These are phyloP conservation scores for Chaetomium tenue DNA, from an alignment of 495 filamentous ascomycete genomes.

Conservation along the genomic window DNA sequence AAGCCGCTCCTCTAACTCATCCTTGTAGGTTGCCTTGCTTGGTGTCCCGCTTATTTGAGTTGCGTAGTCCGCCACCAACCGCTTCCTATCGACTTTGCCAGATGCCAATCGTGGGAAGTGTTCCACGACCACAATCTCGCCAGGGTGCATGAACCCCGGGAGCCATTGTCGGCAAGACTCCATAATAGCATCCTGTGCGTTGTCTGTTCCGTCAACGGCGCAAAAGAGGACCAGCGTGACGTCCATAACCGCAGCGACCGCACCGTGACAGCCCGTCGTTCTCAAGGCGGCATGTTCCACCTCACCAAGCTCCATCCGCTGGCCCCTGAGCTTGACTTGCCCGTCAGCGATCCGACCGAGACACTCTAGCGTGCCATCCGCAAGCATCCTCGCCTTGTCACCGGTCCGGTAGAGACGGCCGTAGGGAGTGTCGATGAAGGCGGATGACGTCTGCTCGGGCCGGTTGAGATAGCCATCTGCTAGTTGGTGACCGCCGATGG, in stretches of 20 bases:
- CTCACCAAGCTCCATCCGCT: constrained; percentile 80
- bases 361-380: constrained; percentile 72
- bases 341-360: constrained; percentile 74
- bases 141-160: constrained; percentile 74
- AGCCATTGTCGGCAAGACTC: constrained; percentile 67
- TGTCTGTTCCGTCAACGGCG: constrained; percentile 41
- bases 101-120: constrained; percentile 70
- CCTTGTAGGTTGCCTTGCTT: constrained; percentile 25
- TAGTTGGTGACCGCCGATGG: constrained; percentile 74
- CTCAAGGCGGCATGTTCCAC: constrained; percentile 67
- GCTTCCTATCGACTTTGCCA: constrained; percentile 71
- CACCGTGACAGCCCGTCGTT: constrained; percentile 51
- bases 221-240: constrained; percentile 68
- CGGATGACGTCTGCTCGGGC: constrained; percentile 67
- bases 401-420: constrained; percentile 78
- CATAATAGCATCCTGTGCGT: constrained; percentile 43
- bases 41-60: constrained; percentile 13
- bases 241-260: constrained; percentile 59
- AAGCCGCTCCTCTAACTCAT: constrained; percentile 49
- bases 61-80: constrained; percentile 57
- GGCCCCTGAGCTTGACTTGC: constrained; percentile 80
- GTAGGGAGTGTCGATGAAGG: constrained; percentile 60
- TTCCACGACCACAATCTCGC: constrained; percentile 59
- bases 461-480: constrained; percentile 82
- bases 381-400: constrained; percentile 69